Evolutionary conservation across 1,284 basidiomycete genomes (phyloP), one percentile per base, ranked within the genome.

Genomic region (Trichosporon ovoides): DNA sequence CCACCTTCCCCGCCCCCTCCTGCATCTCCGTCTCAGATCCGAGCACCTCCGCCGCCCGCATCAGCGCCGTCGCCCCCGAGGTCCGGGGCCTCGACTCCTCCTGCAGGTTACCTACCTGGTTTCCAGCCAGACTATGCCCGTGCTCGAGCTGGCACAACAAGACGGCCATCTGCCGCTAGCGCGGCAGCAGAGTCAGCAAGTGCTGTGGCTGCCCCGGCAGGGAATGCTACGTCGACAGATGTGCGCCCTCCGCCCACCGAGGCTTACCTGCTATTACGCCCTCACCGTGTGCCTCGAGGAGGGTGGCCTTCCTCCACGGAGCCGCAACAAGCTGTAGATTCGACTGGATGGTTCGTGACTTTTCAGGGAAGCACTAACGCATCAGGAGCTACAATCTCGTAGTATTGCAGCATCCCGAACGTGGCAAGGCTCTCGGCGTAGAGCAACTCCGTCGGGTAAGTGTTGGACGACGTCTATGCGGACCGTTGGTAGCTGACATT

Each of bases 71-170:
- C 53, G 1, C 58, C 58, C 0, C 37, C 57, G 9, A 35, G 37
- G 2, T 33, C 53, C 9, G 59, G 53, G 3, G 48, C 48, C 11
- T 38, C 52, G 4, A 36, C 61, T 10, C 52, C 55, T 18, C n/a
- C 54, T 0, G 22, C 28, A 3, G 58, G 43, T 0, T 63, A 60
- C 33, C 36, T 58, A 7, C 56, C 61, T 4, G 61, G 61, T 0
- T 63, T 60, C 24, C 61, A 63, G 18, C 61, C 61, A 14, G 61
- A 63, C 13, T 63, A 63, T 38, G 56, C 60, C 35, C 43, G 61
- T 1, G 16, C 56, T 3, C 51, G 49, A 3, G 22, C 56, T 11
- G 36, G 53, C 3, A 24, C 19, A 7, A 61, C 55, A 3, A 56
- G 52, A 2, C 56, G 52, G 7, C 56, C 56, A 3, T 36, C 53